Conservation (phyloP, 108 stramenopile genomes). For the Bacterosira constricta region DNA sequence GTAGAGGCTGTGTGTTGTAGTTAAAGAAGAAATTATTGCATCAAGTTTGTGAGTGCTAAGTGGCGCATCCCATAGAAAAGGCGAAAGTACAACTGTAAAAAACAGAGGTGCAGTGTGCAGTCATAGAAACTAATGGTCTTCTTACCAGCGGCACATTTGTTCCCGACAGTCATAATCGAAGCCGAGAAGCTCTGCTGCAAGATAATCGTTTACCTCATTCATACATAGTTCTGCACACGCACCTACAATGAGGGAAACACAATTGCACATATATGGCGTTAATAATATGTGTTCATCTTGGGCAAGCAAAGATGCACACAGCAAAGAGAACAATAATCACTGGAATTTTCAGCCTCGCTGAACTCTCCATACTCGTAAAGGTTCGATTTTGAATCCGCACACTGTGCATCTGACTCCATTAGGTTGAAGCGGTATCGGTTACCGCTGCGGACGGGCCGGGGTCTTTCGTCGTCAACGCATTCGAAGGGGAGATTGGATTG, state of each 20-base stretch:
- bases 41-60: too few species aligned
- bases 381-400: neutral
- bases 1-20: too few species aligned
- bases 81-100: too few species aligned
- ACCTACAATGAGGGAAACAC: neutral
- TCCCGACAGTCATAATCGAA: neutral
- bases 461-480: neutral
- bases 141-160: neutral
- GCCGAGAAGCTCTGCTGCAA: neutral
- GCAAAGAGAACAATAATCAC: neutral
- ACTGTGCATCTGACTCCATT: neutral
- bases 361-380: constrained; percentile 9
- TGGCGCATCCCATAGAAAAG: too few species aligned
- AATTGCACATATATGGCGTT: neutral
- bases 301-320: neutral
- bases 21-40: too few species aligned
- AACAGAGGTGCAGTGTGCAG: too few species aligned
- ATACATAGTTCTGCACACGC: neutral
- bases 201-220: neutral
- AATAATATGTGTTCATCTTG: neutral
- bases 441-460: constrained; percentile 4
- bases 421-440: constrained; percentile 6
- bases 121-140: too few species aligned
- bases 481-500: neutral
- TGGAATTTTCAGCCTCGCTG: neutral